These are phyloP conservation scores for Bimuria novae-zelandiae DNA, from an alignment of 2,329 filamentous ascomycete genomes.

Conservation along the genomic window DNA sequence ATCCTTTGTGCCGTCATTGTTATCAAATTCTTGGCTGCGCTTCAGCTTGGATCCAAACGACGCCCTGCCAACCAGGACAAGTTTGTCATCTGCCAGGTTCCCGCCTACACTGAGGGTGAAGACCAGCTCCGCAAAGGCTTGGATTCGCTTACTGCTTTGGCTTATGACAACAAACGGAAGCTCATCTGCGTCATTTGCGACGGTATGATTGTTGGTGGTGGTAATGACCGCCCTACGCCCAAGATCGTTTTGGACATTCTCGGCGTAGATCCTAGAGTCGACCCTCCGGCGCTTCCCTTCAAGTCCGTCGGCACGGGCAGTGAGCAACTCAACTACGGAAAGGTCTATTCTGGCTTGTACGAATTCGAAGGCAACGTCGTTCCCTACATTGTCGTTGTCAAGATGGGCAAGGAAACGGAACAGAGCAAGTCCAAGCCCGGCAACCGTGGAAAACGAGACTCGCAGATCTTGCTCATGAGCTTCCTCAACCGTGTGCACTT, in stretches of 20 bases:
- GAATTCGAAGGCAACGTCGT: constrained; percentile 98
- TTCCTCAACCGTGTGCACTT: constrained; percentile 98
- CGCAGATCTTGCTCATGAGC: constrained; percentile 92
- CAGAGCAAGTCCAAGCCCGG: constrained; percentile 89
- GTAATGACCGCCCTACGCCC: constrained; percentile 94
- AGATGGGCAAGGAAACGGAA: constrained; percentile 96
- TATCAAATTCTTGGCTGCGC: constrained; percentile 87
- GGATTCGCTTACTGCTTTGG: constrained; percentile 89
- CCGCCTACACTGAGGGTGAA: constrained; percentile 97
- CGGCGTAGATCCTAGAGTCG: constrained; percentile 94
- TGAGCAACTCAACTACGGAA: constrained; percentile 96
- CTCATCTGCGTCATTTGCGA: constrained; percentile 96
- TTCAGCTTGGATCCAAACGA: constrained; percentile 91
- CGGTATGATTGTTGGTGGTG: constrained; percentile 92
- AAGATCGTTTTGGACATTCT: constrained; percentile 98
- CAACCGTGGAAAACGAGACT: constrained; percentile 98
- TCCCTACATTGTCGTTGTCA: constrained; percentile 93
- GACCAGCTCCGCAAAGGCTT: constrained; percentile 91
- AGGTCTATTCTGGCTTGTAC: constrained; percentile 97
- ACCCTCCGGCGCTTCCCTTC: constrained; percentile 92
- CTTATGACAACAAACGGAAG: constrained; percentile 98
- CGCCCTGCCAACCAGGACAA: constrained; percentile 92
- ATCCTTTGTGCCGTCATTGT: constrained; percentile 79
- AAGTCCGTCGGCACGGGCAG: constrained; percentile 87
- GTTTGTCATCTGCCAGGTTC: constrained; percentile 97